Evolutionary conservation across 2,329 filamentous ascomycete genomes (phyloP).

Genomic region (Triangularia verruculosa): DNA sequence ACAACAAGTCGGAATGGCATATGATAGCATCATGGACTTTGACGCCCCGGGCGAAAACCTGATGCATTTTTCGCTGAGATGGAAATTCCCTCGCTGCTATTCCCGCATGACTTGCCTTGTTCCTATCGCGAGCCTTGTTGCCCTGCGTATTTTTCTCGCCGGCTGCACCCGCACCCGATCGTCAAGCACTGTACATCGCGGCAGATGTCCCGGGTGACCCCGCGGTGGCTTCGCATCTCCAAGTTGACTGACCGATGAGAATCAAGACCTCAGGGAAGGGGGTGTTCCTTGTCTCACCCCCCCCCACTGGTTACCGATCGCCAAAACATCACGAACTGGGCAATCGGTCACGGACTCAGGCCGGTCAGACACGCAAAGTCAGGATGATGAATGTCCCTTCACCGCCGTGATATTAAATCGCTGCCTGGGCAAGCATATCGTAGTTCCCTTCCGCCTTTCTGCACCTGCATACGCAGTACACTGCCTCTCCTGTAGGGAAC

Average conservation of each 20-base stretch:
- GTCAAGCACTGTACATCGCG: neutral
- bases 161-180: neutral
- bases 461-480: neutral
- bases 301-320: neutral
- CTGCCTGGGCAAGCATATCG: neutral
- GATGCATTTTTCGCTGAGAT: too few species aligned
- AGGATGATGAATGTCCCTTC: neutral
- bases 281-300: neutral
- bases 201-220: neutral
- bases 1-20: neutral
- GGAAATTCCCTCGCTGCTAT: neutral
- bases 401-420: neutral
- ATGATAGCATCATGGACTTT: neutral
- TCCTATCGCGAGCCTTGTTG: conserved; percentile 3
- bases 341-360: neutral
- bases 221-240: neutral
- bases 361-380: neutral
- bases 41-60: neutral
- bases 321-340: neutral
- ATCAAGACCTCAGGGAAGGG: neutral
- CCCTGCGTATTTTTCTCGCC: neutral
- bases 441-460: neutral
- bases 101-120: neutral
- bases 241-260: neutral
- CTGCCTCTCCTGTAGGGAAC: neutral